Evolutionary conservation across 345 rosid species (phyloP), one percentile per base, ranked within the genome.

Genomic region (Brassica carinata): DNA sequence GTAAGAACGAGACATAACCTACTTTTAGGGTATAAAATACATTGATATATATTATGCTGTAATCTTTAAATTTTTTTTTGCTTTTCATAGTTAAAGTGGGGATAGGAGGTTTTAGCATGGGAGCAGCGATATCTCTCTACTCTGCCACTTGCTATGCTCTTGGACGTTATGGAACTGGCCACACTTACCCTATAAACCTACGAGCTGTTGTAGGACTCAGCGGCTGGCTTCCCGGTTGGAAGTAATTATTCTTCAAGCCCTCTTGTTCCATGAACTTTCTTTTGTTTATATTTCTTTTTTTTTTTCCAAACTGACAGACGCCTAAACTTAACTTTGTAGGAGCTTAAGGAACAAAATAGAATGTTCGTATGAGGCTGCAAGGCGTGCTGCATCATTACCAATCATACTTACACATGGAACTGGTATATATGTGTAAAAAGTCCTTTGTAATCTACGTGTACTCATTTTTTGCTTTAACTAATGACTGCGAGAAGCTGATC

Each of bases 81-180:
- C 11, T 67, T 53, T 80, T 67, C 75, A 69, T 87, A 96, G 99
- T 96, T 48, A 86, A 87, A 86, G 85, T 93, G 6, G 99, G 98
- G 10, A 84, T 96, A 38, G 99, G 98, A 81, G 98, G 98, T 69
- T 93, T 96, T 81, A 93, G 99, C 57, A 96, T 90, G 96, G 99
- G 98, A 75, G 96, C 90, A 64, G 96, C 99, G 33, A 85, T 87
- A 59, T 84, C 99, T 34, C 89, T 96, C n/a, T 92, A 96, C 86
- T 93, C 98, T 13, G 93, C 96, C 27, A 87, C 89, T 10, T 92
- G 92, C 79, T 93, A 74, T 76, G 86, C 93, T 17, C 80, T 85
- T 26, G 90, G 94, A 30, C 87, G 90, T 83, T 90, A 85, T 79
- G 93, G 88, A 72, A 87, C 87, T 82, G 97, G 97, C 18, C 87